phyloP scores from a whole-genome alignment of 176 grass and related monocot genomes.

The Elaeis guineensis region DNA sequence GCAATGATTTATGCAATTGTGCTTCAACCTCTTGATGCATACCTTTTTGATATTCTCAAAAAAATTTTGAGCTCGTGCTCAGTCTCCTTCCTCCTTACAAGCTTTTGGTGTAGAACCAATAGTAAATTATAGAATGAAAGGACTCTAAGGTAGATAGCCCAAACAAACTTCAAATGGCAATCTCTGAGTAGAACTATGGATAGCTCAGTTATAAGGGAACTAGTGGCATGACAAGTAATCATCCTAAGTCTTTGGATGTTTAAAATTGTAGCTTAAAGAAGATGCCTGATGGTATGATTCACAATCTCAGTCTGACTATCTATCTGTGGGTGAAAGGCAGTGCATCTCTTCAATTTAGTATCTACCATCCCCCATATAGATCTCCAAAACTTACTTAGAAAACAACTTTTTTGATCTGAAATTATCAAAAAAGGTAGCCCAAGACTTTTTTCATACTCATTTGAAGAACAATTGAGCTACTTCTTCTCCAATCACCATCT shows the following conservation, averaged over 20 bases:
- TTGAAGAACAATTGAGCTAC: too few species aligned
- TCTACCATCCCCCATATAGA: neutral
- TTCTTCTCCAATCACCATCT: too few species aligned
- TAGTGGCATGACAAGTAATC: neutral
- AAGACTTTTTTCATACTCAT: neutral
- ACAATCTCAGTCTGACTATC: neutral
- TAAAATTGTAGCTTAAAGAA: constrained; percentile 1
- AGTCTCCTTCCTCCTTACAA: too few species aligned
- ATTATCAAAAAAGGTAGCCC: neutral
- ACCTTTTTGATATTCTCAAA: too few species aligned
- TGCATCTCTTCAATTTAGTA: neutral
- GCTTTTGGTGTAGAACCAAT: neutral
- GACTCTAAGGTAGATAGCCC: neutral
- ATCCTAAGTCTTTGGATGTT: constrained; percentile 8
- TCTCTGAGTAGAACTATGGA: neutral
- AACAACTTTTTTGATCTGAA: neutral
- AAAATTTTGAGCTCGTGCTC: too few species aligned
- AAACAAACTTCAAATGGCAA: constrained; percentile 8
- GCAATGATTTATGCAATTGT: too few species aligned
- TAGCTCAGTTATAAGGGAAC: constrained; percentile 9
- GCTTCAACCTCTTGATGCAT: too few species aligned
- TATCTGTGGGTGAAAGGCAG: neutral
- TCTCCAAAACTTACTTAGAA: constrained; percentile 10
- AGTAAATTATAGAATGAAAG: constrained; percentile 7
- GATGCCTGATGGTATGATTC: neutral